phyloP scores from a whole-genome alignment of 305 asterid genomes.

The Striga hermonthica region DNA sequence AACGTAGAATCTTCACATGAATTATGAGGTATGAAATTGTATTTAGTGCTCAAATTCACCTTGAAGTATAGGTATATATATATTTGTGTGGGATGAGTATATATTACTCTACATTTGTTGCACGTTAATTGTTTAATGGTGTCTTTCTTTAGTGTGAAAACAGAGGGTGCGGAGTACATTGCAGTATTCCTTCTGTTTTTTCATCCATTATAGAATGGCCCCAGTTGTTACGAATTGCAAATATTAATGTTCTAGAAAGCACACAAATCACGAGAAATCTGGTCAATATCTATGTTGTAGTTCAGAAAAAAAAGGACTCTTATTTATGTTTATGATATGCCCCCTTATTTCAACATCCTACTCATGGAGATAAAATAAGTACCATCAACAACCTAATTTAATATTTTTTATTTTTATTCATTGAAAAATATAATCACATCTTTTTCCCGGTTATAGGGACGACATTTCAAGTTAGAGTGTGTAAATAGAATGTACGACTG shows the following conservation, averaged over 20 bases:
- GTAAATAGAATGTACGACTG: constrained; percentile 87
- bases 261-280: constrained; percentile 36
- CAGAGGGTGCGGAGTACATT: constrained; percentile 94
- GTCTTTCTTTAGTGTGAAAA: constrained; percentile 60
- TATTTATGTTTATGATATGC: constrained; percentile 83
- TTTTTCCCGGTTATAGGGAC: constrained; percentile 53
- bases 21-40: not conserved
- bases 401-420: not conserved
- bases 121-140: constrained; percentile 2
- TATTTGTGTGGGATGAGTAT: not conserved
- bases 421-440: constrained; percentile 14
- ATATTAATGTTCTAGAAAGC: constrained; percentile 51
- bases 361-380: constrained; percentile 68
- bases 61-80: too few species aligned
- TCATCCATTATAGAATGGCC: constrained; percentile 82
- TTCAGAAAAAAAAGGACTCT: constrained; percentile 82
- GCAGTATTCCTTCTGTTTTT: constrained; percentile 79
- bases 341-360: constrained; percentile 81
- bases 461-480: constrained; percentile 81
- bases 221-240: constrained; percentile 80
- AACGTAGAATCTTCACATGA: constrained; percentile 21
- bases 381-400: constrained; percentile 12
- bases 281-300: constrained; percentile 52
- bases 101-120: constrained; percentile 9
- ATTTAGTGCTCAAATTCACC: too few species aligned